Conservation (phyloP, 2,329 filamentous ascomycete species). For the Aspergillus texensis region DNA sequence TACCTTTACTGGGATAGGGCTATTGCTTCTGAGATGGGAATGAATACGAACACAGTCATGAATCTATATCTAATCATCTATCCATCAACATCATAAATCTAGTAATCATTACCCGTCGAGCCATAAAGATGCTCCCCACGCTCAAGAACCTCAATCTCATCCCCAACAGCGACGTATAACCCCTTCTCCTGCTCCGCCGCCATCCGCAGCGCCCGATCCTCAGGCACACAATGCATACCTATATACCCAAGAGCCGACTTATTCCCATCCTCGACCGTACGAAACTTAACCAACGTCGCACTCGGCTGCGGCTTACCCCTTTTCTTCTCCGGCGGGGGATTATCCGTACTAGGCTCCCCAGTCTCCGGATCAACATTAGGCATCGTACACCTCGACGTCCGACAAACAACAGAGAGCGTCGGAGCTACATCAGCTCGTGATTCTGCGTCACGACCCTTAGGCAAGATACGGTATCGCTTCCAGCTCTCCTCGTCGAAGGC, state of each 20-base stretch:
- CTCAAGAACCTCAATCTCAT: conserved; percentile 25
- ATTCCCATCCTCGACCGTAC: conserved; percentile 23
- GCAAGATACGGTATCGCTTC: conserved; percentile 23
- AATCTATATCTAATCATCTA: background rate
- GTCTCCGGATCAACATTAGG: conserved; percentile 24
- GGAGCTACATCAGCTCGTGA: conserved; percentile 16
- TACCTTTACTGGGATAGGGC: background rate
- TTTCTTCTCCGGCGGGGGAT: conserved; percentile 18
- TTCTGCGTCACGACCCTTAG: background rate
- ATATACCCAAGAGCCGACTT: conserved; percentile 24
- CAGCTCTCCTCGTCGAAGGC: conserved; percentile 27
- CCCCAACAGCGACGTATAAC: conserved; percentile 23
- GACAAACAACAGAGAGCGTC: conserved; percentile 24
- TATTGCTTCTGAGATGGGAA: too few relatives aligned
- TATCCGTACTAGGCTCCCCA: conserved; percentile 22
- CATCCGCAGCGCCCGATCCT: conserved; percentile 19
- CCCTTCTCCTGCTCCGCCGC: conserved; percentile 12
- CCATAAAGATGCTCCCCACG: conserved; percentile 24
- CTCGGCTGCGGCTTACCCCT: conserved; percentile 25
- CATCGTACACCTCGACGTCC: conserved; percentile 29
- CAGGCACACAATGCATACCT: conserved; percentile 28
- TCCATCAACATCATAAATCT: background rate
- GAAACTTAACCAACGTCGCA: conserved; percentile 22
- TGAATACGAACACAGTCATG: background rate
- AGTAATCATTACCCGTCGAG: conserved; percentile 24